Conservation (phyloP, 495 filamentous ascomycete genomes). For the Talaromyces liani region DNA sequence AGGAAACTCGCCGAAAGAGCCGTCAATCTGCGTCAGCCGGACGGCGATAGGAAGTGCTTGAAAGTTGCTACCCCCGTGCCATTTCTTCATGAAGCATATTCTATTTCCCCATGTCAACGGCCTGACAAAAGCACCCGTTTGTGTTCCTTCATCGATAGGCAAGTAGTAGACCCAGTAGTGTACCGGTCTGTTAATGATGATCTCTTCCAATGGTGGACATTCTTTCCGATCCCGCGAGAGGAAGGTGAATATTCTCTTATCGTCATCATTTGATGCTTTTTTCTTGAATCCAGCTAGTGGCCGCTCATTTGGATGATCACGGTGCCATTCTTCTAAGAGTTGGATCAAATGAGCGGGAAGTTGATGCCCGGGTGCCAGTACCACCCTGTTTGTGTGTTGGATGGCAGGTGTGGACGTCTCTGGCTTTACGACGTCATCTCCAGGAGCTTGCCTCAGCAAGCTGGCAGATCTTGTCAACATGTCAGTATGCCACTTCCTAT, state of each 20-base stretch:
- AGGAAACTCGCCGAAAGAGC: not conserved
- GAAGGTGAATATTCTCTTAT: no score
- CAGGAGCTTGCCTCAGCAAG: not conserved
- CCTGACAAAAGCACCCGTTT: not conserved
- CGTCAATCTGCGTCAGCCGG: not conserved
- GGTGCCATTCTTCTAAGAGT: constrained; percentile 4
- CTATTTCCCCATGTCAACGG: not conserved
- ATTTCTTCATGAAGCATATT: not conserved
- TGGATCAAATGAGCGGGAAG: not conserved
- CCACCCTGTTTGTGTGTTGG: no score
- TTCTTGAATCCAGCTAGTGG: not conserved
- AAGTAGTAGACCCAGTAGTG: not conserved
- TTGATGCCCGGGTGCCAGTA: not conserved
- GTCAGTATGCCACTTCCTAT: not conserved
- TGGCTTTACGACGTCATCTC: not conserved
- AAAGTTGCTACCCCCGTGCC: not conserved
- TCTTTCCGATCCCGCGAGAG: not conserved
- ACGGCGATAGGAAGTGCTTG: not conserved
- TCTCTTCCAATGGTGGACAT: not conserved
- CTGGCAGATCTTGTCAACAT: not conserved
- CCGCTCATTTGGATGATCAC: not conserved
- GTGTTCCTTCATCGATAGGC: not conserved
- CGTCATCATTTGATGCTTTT: no score
- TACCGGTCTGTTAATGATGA: not conserved
- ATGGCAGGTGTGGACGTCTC: not conserved